Percentiles rank a stretch among this genome's conserved stretches.
These are phyloP conservation scores for Vigna nakashimae DNA, from an alignment of 306 rosid species.

Conservation along the genomic window DNA sequence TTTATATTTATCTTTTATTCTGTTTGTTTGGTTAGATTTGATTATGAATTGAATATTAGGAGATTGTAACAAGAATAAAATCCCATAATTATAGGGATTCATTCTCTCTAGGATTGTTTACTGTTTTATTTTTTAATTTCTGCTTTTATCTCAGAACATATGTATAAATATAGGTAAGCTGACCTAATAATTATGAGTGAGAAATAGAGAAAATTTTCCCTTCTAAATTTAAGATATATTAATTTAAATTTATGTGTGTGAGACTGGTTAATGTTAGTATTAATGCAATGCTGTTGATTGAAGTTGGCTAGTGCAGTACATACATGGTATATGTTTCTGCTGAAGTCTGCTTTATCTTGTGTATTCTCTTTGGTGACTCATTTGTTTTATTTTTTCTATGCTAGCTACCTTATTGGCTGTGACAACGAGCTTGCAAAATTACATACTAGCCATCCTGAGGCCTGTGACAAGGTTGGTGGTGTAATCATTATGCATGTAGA, in stretches of 20 bases:
- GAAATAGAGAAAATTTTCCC: no score
- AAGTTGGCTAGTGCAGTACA: constrained; percentile 1
- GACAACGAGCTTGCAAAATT: constrained; percentile 91
- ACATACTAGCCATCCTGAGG: constrained; percentile 95
- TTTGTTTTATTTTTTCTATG: constrained; percentile 36
- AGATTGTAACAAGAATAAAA: no score
- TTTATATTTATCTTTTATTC: no score
- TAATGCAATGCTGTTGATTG: background rate
- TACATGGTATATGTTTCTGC: constrained; percentile 24
- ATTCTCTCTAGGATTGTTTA: no score
- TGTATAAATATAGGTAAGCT: no score
- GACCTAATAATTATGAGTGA: no score
- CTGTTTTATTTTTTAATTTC: no score
- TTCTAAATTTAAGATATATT: background rate
- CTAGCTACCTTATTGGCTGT: constrained; percentile 95
- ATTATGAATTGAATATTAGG: no score
- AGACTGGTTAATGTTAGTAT: constrained; percentile 28
- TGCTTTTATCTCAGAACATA: no score
- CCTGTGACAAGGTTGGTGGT: constrained; percentile 98
- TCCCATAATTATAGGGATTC: no score
- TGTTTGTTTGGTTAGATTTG: no score
- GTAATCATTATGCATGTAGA: constrained; percentile 97
- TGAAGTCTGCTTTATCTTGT: constrained; percentile 9
- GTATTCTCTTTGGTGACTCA: constrained; percentile 5
- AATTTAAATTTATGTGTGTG: constrained; percentile 35